Evolutionary conservation across 257 asterid species (phyloP), one percentile per base, ranked within the genome.

Genomic region (Anisodus acutangulus): DNA sequence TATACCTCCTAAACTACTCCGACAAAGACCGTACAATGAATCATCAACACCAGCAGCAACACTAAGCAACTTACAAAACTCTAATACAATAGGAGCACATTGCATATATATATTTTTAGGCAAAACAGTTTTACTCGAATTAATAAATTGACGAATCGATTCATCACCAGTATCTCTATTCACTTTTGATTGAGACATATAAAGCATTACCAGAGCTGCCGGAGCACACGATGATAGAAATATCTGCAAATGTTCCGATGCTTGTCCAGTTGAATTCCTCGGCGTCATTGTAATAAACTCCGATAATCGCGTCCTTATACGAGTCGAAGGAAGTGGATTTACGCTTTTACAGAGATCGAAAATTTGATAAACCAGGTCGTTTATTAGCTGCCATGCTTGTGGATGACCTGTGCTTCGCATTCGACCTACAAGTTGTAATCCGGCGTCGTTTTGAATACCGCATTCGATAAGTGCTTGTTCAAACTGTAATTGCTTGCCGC

Each of bases 341-440:
- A 86, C 71, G 83, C 86, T 87, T 85, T 90, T 91, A 86, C 67
- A 89, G 11, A 90, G 89, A 71, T 76, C 70, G 17, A 92, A 86
- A 17, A 93, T 83, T 58, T 83, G 41, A 0, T 92, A 89, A 13
- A 97, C 88, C 17, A 95, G 86, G 4, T 89, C 97, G 74, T 91
- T 87, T 63, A 97, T 87, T 45, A 90, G 88, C 85, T 91, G 92
- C 97, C 98, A 95, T 0, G 99, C 95, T 59, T 86, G 89, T 2
- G 99, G 99, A 64, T 97, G 95, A 0, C 72, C 91, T 0, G 98
- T 93, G 86, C 97, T 93, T 83, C 98, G 87, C 97, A 97, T 88
- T 0, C 98, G 92, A 9, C 95, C 98, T 3, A 93, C 94, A 16
- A 97, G 71, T 22, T 92, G 90, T 51, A 97, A 82, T 0, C 88